Base-by-base conservation (phyloP, 495 filamentous ascomycete species). In the Podospora didyma region DNA sequence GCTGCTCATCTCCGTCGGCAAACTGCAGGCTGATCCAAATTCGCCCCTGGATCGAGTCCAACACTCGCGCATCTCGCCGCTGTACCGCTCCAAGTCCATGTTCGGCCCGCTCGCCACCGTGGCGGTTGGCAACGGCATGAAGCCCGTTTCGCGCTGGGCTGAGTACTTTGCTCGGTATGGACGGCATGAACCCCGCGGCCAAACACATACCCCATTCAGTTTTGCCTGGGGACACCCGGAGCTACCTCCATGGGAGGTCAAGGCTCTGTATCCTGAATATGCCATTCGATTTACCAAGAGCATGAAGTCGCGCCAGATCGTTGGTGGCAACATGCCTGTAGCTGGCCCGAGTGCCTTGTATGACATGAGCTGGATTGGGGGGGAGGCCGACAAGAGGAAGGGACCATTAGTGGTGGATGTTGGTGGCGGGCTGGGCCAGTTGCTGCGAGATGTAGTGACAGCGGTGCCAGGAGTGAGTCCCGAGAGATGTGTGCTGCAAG, bases 351-450 rank as follows among this genome's bases (percentile, higher is more conserved):
- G 20, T 7, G 59, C 60, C 49, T 10, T 65, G 48, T 69, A 65
- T 21, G 63, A 69, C 41, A 31, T 67, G 4, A 22, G 26, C 0
- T 71, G 61, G 59, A 23, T 74, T 2, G 53, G 66, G 0, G 46
- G 54, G 10, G 68, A 65, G 24, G 58, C 59, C 5, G 21, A 35
- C 2, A 24, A 31, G 11, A 17, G 47, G 16, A 24, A 10, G 1
- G 48, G 22, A 21, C 34, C 54, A 7, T 28, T 78, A 4, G 50
- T 82, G 0, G 78, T 83, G 4, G 80, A 83, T 56, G 73, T 83
- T 0, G 79, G 75, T 1, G 79, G 73, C 0, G 76, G 78, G 0
- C 61, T 71, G 20, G 80, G 79, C 2, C 77, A 82, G 49, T 70
- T 79, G 54, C 52, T 82, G 14, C 51, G 64, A 14, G 62, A 62